phyloP scores from a whole-genome alignment of 78 protist species.

The Diacronema lutheri region DNA sequence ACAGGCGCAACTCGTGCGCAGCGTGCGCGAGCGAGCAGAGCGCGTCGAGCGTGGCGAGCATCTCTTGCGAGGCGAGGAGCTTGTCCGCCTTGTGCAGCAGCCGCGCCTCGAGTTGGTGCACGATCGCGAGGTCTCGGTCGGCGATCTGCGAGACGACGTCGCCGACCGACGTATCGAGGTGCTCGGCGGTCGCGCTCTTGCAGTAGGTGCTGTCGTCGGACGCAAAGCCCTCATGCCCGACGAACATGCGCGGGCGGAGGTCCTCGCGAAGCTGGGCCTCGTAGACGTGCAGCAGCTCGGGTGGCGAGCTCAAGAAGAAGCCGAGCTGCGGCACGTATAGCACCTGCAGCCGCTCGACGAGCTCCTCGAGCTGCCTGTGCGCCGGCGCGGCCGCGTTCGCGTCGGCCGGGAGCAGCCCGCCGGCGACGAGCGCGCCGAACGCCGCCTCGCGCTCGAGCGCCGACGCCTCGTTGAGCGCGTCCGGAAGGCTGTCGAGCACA shows the following conservation, averaged over 20 bases:
- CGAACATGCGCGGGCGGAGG: not conserved
- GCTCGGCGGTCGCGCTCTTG: not conserved
- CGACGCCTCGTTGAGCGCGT: not conserved
- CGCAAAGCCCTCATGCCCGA: not conserved
- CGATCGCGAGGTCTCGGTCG: conserved; percentile 34
- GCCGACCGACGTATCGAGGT: not conserved
- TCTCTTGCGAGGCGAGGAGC: not conserved
- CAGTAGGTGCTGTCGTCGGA: not conserved
- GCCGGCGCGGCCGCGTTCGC: not conserved
- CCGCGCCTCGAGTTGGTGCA: conserved; percentile 7
- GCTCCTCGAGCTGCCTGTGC: not conserved
- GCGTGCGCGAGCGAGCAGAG: conserved; percentile 23
- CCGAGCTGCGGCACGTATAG: conserved; percentile 62
- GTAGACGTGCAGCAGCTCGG: not conserved
- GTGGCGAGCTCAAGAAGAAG: conserved; percentile 7
- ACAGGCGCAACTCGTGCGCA: not conserved
- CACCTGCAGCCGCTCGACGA: not conserved
- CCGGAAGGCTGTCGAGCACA: not conserved
- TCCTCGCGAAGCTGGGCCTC: no score
- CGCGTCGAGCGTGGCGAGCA: conserved; percentile 25
- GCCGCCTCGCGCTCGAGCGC: not conserved
- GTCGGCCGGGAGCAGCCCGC: not conserved
- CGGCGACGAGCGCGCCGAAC: not conserved
- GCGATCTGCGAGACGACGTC: not conserved
- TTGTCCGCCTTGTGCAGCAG: not conserved